Evolutionary conservation across 306 rosid genomes (phyloP), one percentile per base, ranked within the genome.

Genomic region (Trichosanthes truncata): DNA sequence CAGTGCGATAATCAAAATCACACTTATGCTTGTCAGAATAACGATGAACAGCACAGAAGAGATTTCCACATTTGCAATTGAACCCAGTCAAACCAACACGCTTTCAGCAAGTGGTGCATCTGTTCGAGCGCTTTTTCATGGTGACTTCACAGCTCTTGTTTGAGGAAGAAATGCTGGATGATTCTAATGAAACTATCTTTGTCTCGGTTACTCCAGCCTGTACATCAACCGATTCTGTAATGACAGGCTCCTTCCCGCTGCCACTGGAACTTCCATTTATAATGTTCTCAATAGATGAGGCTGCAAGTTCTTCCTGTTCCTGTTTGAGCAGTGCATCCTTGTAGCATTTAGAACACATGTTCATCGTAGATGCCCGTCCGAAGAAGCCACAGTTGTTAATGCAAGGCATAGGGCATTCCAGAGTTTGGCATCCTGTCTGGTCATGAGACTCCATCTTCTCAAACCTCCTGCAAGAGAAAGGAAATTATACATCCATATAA

Each of bases 341-440:
- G 88, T 87, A 92, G 79, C 97, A 92, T 85, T 89, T 89, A 60
- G 97, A 92, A 76, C 95, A 92, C 97, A 92, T 92, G 75, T 92
- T 90, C 95, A 90, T 90, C 12, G 97, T 90, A 36, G 90, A 84
- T 17, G 88, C 91, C 83, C 95, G 86, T 74, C 97, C 97, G 40
- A 92, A 92, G 84, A 92, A 90, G 66, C 95, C 94, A 77, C 97
- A 92, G 76, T 90, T 90, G 53, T 92, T 90, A 46, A 90, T 77
- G 77, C 97, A 92, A 45, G 86, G 95, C 80, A 90, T 90, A 40
- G 95, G 87, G 33, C 88, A 85, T 17, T 90, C 92, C 5, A 88
- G 93, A 45, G 97, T 85, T 77, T 92, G 94, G 89, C 93, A 92
- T 83, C 94, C 91, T 18, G 89, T 88, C 93, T 80, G 93, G 29